Evolutionary conservation across 305 asterid genomes (phyloP), one percentile per base, ranked within the genome.

Genomic region (Fraxinus nigra): DNA sequence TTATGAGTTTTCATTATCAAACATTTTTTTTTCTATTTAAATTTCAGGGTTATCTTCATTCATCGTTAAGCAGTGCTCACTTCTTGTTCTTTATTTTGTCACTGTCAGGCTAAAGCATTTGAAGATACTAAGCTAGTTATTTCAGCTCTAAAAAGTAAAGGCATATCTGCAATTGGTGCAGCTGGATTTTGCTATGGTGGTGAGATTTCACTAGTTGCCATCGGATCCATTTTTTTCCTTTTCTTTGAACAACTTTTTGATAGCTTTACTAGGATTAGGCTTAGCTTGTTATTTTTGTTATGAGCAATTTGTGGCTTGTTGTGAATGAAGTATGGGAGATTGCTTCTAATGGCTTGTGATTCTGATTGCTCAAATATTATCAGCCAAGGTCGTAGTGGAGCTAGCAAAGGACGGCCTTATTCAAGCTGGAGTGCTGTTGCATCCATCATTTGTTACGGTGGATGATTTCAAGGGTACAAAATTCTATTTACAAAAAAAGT

Each of bases 131-230:
- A 87, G 80, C 76, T 80, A 46, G 87, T 92, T 38, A 75, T 91
- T 73, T 85, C 84, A 75, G 90, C 90, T 90, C 84, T 92, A 74
- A 88, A 69, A 80, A 83, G 83, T 51, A 87, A 84, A 80, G 95
- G 95, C 81, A 79, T 89, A 77, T 80, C 90, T 78, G 78, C 87
- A 30, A 80, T 89, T 75, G 97, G 95, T 65, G 92, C 90, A 46
- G 95, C 90, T 70, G 97, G 95, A 63, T 92, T 90, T 86, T 91
- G 95, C 87, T 92, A 89, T 85, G 97, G 93, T 0, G 97, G 97
- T 91, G 80, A 85, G 80, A 65, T 51, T 20, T 61, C 24, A 28
- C 14, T 38, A 26, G 26, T 18, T 20, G 20, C 37, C 54, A 11
- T 30, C 69, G 65, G 51, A 37, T 9, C 63, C 63, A 51, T 4